Evolutionary conservation across 139 green algal species (phyloP), one percentile per base, ranked within the genome.

Genomic region (Pseudopediastrum boryanum): DNA sequence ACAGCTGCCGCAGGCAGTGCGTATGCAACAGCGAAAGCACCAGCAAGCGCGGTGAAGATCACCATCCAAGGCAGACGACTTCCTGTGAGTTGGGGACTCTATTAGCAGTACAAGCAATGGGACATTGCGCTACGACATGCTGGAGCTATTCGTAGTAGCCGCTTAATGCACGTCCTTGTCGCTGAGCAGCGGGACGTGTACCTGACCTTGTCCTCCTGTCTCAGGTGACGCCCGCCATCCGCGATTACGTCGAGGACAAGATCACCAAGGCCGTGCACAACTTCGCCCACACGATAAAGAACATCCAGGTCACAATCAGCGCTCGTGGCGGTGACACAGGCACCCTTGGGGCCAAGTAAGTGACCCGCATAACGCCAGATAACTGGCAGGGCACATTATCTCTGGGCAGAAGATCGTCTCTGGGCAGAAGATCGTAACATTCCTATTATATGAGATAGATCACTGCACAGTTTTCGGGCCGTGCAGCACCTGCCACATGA

Each of bases 181-280:
- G 33, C 38, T 51, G 13, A 25, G 12, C 23, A 67, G 27, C 59
- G 8, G 8, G 7, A 38, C 4, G 13, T 71, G 33, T 9, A 5
- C 25, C 36, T 4, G 36, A 6, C 38, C 43, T 79, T 2, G 44
- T 43, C 23, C 48, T 31, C 31, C 68, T 43, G 25, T 50, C 52
- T 13, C 77, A 90, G 67, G 89, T 93, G 38, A 96, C 92, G 0
- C 85, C 90, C 13, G 85, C 91, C 23, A 92, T 96, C 69, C 87
- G 86, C 71, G 12, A 75, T 25, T 92, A 93, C 69, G 80, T 89
- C 12, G 85, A 94, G 84, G 67, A 90, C 4, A 95, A 96, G 72
- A 79, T 95, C 3, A 70, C 64, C 43, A 89, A 90, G 62, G 76
- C 80, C 4, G 68, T 84, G 9, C 19, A 77, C 31, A 87, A 94